These are phyloP conservation scores for Adenanthera pavonina DNA, from an alignment of 306 rosid genomes.

Conservation along the genomic window DNA sequence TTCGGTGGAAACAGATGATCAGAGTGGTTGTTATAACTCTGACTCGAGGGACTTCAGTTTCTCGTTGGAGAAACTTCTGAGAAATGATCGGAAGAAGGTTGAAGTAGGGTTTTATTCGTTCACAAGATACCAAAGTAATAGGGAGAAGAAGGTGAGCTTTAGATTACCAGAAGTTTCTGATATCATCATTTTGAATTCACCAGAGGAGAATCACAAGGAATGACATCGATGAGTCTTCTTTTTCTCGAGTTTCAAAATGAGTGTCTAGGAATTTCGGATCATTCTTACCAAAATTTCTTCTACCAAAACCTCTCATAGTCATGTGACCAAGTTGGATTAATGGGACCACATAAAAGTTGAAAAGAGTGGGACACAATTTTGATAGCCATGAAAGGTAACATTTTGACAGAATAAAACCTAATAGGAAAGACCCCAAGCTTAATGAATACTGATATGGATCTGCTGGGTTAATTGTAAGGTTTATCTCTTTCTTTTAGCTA, in stretches of 20 bases:
- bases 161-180: conserved; percentile 55
- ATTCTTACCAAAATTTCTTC: no score
- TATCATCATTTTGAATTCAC: conserved; percentile 47
- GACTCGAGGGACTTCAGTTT: conserved; percentile 2
- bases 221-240: background rate
- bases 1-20: background rate
- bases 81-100: conserved; percentile 38
- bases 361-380: no score
- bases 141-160: conserved; percentile 43
- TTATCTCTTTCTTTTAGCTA: no score
- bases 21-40: background rate
- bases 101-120: conserved; percentile 35
- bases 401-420: no score
- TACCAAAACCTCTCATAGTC: no score
- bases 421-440: no score
- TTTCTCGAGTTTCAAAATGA: background rate
- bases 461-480: no score
- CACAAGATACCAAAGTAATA: conserved; percentile 31
- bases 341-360: background rate
- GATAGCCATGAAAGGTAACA: no score
- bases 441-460: no score
- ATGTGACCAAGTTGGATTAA: no score
- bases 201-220: conserved; percentile 24
- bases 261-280: no score
- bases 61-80: conserved; percentile 40